Conservation (phyloP, 768 basidiomycete genomes). For the Gymnopilus dilepis region DNA sequence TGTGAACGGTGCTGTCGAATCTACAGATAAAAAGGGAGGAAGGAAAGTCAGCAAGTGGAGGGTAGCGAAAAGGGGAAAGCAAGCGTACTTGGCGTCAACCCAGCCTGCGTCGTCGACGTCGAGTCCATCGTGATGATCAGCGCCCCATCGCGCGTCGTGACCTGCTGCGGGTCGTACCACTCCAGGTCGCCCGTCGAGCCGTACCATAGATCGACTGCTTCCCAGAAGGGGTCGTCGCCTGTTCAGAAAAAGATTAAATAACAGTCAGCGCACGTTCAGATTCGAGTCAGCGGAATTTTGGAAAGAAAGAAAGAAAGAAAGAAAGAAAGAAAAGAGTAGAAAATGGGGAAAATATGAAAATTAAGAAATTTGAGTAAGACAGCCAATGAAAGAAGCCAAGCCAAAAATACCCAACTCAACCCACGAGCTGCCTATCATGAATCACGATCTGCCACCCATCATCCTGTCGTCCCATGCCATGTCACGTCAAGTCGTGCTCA, state of each 20-base stretch:
- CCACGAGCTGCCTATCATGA: too few relatives aligned
- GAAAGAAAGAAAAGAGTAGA: neutral
- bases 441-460: too few relatives aligned
- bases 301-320: slow-evolving; percentile 4
- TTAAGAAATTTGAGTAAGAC: neutral
- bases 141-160: slow-evolving; percentile 68
- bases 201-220: slow-evolving; percentile 77
- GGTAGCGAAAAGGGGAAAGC: neutral
- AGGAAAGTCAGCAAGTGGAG: neutral
- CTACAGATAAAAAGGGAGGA: slow-evolving; percentile 19
- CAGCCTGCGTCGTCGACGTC: slow-evolving; percentile 31
- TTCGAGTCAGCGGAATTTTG: neutral
- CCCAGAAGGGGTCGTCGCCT: slow-evolving; percentile 75
- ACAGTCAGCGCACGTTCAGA: neutral
- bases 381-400: neutral
- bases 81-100: slow-evolving; percentile 39
- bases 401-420: neutral
- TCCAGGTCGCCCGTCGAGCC: slow-evolving; percentile 71
- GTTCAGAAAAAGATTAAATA: neutral
- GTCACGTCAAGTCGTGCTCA: too few relatives aligned
- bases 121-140: slow-evolving; percentile 75
- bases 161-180: slow-evolving; percentile 75
- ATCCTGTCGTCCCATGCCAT: too few relatives aligned
- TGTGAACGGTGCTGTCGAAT: slow-evolving; percentile 53
- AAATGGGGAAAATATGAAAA: neutral